Evolutionary conservation across 2,329 filamentous ascomycete genomes (phyloP).

Genomic region (Fusarium nurragi): DNA sequence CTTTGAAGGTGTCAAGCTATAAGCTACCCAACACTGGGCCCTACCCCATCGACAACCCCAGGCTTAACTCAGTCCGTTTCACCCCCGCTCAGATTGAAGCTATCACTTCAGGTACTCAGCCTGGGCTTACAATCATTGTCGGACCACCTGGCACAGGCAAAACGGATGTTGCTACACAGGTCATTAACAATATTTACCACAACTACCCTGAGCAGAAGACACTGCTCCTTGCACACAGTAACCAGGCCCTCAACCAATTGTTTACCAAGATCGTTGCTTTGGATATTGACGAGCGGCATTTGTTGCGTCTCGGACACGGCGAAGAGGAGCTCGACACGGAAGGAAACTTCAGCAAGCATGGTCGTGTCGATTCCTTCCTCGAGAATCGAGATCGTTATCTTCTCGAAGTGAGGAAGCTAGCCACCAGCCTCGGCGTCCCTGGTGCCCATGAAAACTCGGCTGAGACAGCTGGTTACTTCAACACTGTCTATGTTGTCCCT

Average conservation of each 20-base stretch:
- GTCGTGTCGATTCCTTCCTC: slow-evolving; percentile 92
- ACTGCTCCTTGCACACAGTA: slow-evolving; percentile 92
- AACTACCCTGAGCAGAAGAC: slow-evolving; percentile 95
- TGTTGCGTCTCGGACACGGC: slow-evolving; percentile 90
- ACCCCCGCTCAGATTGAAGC: slow-evolving; percentile 92
- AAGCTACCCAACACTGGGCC: slow-evolving; percentile 88
- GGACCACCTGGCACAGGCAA: slow-evolving; percentile 97
- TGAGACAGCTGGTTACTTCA: slow-evolving; percentile 97
- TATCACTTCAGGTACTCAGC: slow-evolving; percentile 92
- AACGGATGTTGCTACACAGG: slow-evolving; percentile 98
- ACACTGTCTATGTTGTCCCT: slow-evolving; percentile 88
- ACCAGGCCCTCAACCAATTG: slow-evolving; percentile 95
- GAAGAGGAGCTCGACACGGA: slow-evolving; percentile 93
- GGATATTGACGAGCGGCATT: slow-evolving; percentile 94
- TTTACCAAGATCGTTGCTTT: slow-evolving; percentile 98
- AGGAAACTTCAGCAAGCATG: slow-evolving; percentile 90
- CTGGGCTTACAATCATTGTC: slow-evolving; percentile 91
- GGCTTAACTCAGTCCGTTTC: slow-evolving; percentile 84
- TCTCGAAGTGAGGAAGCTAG: slow-evolving; percentile 85
- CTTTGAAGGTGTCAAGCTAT: slow-evolving; percentile 87
- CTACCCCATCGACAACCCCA: slow-evolving; percentile 85
- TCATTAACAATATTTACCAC: slow-evolving; percentile 99
- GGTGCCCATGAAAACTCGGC: slow-evolving; percentile 97
- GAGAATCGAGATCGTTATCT: slow-evolving; percentile 84
- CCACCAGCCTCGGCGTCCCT: slow-evolving; percentile 83